Percentiles rank a stretch among this genome's conserved stretches.
These are phyloP conservation scores for Penicillium sp. DNA, from an alignment of 2,329 filamentous ascomycete genomes.

Conservation along the genomic window DNA sequence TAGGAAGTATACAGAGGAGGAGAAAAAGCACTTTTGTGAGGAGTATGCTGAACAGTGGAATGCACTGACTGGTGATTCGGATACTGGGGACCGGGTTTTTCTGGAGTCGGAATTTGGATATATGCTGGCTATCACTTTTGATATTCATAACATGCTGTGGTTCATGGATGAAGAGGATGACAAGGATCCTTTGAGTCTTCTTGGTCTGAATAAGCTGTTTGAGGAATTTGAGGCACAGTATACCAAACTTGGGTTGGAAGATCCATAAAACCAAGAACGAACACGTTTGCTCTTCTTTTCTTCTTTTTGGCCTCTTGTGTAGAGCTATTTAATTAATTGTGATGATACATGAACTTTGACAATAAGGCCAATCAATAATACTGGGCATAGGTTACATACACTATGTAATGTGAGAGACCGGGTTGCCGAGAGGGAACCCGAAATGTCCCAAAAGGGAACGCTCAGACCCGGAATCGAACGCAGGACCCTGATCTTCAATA, in stretches of 20 bases:
- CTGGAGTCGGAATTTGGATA: conserved; percentile 21
- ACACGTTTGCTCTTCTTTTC: no score
- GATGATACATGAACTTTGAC: no score
- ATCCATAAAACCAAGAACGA: background rate
- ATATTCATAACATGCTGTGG: conserved; percentile 25
- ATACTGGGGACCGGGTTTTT: conserved; percentile 22
- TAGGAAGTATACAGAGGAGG: conserved; percentile 18
- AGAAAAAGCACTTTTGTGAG: conserved; percentile 23
- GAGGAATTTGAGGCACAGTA: conserved; percentile 21
- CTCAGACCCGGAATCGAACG: background rate
- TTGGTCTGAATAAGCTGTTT: conserved; percentile 21
- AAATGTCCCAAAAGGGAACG: background rate
- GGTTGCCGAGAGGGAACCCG: background rate
- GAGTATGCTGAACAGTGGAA: conserved; percentile 26
- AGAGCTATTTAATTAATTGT: no score
- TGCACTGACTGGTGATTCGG: conserved; percentile 18
- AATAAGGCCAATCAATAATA: no score
- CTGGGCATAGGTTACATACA: background rate
- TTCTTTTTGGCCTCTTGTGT: no score
- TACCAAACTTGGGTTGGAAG: conserved; percentile 11
- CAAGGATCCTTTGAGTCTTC: conserved; percentile 20
- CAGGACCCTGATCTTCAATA: background rate
- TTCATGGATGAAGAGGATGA: conserved; percentile 20
- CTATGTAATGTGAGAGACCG: background rate
- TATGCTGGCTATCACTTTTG: conserved; percentile 22